A percentile compares a stretch with the other conserved stretches of the same genome.
phyloP scores from a whole-genome alignment of 1,139 yeast genomes.

The Geotrichum macrosporum region DNA sequence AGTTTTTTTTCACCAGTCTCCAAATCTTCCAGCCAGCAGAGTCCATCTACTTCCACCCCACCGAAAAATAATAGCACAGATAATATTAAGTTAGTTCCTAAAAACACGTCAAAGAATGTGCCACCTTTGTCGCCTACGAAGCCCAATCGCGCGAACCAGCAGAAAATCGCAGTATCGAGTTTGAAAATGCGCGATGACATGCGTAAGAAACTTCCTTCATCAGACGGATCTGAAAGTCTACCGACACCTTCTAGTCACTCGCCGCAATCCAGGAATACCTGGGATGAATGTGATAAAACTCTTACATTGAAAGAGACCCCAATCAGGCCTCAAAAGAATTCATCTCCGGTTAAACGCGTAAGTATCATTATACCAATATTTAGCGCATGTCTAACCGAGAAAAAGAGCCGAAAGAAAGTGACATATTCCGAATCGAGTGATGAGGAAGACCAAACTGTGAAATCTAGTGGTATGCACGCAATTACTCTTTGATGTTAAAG shows the following conservation, averaged over 20 bases:
- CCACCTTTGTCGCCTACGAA: constrained; percentile 11
- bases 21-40: background rate
- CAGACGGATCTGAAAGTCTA: constrained; percentile 13
- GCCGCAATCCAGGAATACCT: background rate
- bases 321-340: constrained; percentile 4
- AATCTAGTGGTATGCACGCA: constrained; percentile 10
- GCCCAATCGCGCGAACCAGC: constrained; percentile 5
- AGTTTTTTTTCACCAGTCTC: constrained; percentile 13
- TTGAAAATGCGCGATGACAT: background rate
- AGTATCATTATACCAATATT: background rate
- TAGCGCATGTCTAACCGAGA: constrained; percentile 2
- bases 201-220: background rate
- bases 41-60: constrained; percentile 3
- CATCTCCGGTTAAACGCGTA: constrained; percentile 10
- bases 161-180: background rate
- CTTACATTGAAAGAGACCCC: background rate
- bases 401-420: constrained; percentile 11
- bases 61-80: background rate
- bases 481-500: background rate
- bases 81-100: background rate
- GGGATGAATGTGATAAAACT: background rate
- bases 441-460: constrained; percentile 18
- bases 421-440: constrained; percentile 22
- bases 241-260: constrained; percentile 5
- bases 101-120: background rate